These are phyloP conservation scores for Mortierella hygrophila DNA, from an alignment of 192 early-diverging fungal species.

Conservation along the genomic window DNA sequence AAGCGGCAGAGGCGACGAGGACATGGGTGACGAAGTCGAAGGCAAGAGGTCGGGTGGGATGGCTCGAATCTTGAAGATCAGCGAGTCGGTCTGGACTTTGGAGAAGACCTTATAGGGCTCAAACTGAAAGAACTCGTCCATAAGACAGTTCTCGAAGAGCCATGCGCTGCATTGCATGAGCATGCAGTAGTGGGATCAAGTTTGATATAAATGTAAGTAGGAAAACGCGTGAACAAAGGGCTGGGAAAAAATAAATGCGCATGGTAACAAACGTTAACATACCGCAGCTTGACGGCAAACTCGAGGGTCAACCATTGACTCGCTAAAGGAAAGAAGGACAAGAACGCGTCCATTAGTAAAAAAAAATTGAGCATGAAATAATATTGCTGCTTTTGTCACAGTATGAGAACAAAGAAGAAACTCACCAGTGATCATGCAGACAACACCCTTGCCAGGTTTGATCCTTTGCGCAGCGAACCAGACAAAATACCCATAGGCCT, in stretches of 20 bases:
- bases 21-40: not conserved
- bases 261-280: not conserved
- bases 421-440: slow-evolving; percentile 68
- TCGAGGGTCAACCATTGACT: slow-evolving; percentile 73
- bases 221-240: not conserved
- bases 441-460: slow-evolving; percentile 56
- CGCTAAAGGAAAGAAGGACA: slow-evolving; percentile 21
- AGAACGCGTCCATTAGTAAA: not conserved
- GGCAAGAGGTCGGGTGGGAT: slow-evolving; percentile 3
- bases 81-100: slow-evolving; percentile 71
- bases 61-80: slow-evolving; percentile 67
- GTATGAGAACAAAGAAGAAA: not conserved
- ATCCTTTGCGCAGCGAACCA: slow-evolving; percentile 68
- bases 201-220: no score
- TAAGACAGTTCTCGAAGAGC: slow-evolving; percentile 64
- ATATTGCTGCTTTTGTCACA: no score
- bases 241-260: not conserved
- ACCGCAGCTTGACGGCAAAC: slow-evolving; percentile 67
- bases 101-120: slow-evolving; percentile 72
- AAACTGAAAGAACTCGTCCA: slow-evolving; percentile 69
- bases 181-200: not conserved
- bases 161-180: slow-evolving; percentile 51
- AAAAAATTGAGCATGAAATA: not conserved
- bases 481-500: slow-evolving; percentile 71
- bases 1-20: slow-evolving; percentile 3